Evolutionary conservation across 257 asterid species (phyloP), one percentile per base, ranked within the genome.

Genomic region (Solanum pimpinellifolium): DNA sequence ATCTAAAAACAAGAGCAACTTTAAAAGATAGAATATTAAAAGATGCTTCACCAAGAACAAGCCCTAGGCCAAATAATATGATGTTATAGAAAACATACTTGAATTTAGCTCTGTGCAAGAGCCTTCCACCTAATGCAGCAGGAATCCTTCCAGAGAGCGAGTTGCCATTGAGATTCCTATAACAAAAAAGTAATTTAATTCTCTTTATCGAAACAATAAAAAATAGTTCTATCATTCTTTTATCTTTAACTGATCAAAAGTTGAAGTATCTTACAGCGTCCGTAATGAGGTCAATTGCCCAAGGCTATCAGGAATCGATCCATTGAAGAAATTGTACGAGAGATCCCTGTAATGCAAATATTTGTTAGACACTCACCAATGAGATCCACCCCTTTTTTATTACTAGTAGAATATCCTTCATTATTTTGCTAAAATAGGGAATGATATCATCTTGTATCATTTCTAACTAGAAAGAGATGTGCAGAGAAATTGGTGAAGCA

Each of bases 141-240:
- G 99, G 98, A 89, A 96, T 98, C 92, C 91, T 92, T 92, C 99
- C 99, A 49, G 93, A 88, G 35, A 97, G 92, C 70, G 98, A 97
- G 91, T 97, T 97, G 33, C 98, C 93, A 23, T 97, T 97, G 52
- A 97, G 98, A 90, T 96, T 93, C 92, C 99, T 97, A 93, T 69
- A 85, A 33, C 66, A 66, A 72, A 90, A 74, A 80, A 87, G n/a
- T 42, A 86, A 20, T 11, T 52, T 35, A 74, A 14, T 49, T 82
- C 88, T 73, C 83, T 81, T 81, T 81, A 49, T 20, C 16, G 39
- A 73, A 73, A 73, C 49, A 73, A 5, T 21, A 9, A 20, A 27
- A 73, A 11, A 37, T 5, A 25, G 41, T 84, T 84, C 86, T 66
- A 86, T 49, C 49, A 35, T 86, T 25, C 83, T 86, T 44, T 65